phyloP scores from a whole-genome alignment of 139 green algal species.

The Auxenochlorella protothecoides region DNA sequence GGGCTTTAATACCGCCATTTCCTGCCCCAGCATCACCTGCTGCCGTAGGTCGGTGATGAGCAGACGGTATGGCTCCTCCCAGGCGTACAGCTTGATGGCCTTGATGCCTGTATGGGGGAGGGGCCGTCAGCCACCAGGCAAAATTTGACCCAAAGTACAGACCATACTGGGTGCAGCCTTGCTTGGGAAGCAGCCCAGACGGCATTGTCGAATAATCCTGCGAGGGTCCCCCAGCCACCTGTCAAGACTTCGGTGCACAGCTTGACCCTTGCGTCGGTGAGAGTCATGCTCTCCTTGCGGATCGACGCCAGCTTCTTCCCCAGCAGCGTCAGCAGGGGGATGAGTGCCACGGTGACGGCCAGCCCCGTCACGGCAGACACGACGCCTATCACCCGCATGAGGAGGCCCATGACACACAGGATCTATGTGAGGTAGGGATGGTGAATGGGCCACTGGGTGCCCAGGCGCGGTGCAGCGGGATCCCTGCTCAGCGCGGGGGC shows the following conservation, averaged over 20 bases:
- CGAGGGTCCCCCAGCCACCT: constrained; percentile 13
- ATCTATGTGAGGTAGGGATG: constrained; percentile 23
- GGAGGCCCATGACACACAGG: constrained; percentile 58
- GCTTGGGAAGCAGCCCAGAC: no score
- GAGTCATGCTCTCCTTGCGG: constrained; percentile 39
- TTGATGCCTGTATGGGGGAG: constrained; percentile 48
- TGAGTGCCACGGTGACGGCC: constrained; percentile 55
- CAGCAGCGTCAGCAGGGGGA: constrained; percentile 58
- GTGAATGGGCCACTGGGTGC: no score
- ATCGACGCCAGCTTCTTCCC: constrained; percentile 40
- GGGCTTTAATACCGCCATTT: no score
- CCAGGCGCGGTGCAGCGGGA: no score
- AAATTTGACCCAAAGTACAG: no score
- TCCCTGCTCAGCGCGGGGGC: no score
- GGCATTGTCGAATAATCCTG: no score
- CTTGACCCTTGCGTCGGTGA: constrained; percentile 72
- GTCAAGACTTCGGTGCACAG: constrained; percentile 71
- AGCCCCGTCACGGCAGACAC: constrained; percentile 59
- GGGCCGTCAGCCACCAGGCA: no score
- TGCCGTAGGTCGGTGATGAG: constrained; percentile 52
- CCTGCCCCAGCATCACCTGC: no score
- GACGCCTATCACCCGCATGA: constrained; percentile 59
- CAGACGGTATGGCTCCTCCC: constrained; percentile 69
- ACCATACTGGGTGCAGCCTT: no score
- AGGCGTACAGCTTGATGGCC: constrained; percentile 91